Evolutionary conservation across 257 asterid genomes (phyloP).

Genomic region (Nemophila menziesii): DNA sequence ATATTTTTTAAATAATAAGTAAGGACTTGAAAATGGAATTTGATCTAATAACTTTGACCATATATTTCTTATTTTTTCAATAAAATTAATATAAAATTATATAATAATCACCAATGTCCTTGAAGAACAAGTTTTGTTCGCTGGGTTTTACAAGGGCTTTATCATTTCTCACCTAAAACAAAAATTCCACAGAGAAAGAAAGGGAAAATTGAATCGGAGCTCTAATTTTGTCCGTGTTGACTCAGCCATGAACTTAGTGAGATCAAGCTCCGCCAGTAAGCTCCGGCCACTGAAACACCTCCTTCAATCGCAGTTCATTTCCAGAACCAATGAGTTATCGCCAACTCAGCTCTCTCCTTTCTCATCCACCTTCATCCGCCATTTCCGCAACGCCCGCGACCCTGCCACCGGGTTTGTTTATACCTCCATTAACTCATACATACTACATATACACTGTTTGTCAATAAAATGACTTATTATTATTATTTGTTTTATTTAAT

Average conservation of each 20-base stretch:
- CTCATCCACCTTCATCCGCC: constrained; percentile 38
- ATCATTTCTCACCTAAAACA: neutral
- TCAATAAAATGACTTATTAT: neutral
- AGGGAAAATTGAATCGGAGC: no score
- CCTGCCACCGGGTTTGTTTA: constrained; percentile 36
- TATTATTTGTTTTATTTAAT: constrained; percentile 9
- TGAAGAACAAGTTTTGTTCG: neutral
- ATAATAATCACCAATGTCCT: no score
- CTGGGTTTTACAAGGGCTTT: constrained; percentile 24
- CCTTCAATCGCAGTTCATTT: constrained; percentile 15
- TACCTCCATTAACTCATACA: neutral
- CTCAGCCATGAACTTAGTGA: constrained; percentile 33
- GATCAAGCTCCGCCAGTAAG: constrained; percentile 32
- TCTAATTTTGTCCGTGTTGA: neutral
- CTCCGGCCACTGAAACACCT: constrained; percentile 26
- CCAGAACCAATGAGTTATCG: constrained; percentile 8
- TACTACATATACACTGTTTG: neutral
- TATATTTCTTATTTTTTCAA: no score
- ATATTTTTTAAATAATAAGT: no score
- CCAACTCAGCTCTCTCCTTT: constrained; percentile 24
- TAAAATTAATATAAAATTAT: no score
- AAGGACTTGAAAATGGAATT: no score
- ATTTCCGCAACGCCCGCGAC: constrained; percentile 48
- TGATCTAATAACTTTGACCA: no score
- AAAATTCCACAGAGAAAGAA: neutral